These are phyloP conservation scores for Tephrocybe rancida DNA, from an alignment of 768 basidiomycete genomes.

Conservation along the genomic window DNA sequence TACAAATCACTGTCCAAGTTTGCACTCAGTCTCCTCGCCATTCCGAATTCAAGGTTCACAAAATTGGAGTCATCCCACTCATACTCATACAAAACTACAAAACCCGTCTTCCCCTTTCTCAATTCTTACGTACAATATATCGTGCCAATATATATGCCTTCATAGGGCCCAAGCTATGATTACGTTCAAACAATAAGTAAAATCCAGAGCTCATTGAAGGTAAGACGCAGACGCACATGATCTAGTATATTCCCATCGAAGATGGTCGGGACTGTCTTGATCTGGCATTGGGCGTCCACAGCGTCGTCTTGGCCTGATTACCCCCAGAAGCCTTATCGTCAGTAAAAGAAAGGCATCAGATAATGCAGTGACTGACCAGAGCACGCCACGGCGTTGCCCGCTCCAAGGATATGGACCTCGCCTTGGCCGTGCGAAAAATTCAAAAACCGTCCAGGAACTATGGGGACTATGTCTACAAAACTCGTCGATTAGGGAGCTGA, in stretches of 20 bases:
- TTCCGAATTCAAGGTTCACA: no score
- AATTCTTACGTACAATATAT: slow-evolving; percentile 33
- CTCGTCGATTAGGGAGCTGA: not conserved
- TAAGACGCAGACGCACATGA: slow-evolving; percentile 40
- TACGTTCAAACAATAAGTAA: not conserved
- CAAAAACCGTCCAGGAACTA: slow-evolving; percentile 51
- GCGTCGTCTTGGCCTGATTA: slow-evolving; percentile 57
- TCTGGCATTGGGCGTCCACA: slow-evolving; percentile 54
- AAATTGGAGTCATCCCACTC: no score
- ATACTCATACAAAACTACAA: no score
- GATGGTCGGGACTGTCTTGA: slow-evolving; percentile 55
- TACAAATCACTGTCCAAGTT: no score
- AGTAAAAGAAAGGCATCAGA: no score
- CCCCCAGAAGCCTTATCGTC: not conserved
- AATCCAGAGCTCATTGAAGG: no score
- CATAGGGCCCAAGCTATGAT: slow-evolving; percentile 46
- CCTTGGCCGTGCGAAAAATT: slow-evolving; percentile 56
- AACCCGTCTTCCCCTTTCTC: no score
- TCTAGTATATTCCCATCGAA: slow-evolving; percentile 49
- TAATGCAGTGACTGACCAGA: not conserved
- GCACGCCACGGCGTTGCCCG: not conserved
- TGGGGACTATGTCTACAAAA: slow-evolving; percentile 49
- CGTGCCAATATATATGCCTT: slow-evolving; percentile 60
- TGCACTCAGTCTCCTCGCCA: no score
- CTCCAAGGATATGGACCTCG: slow-evolving; percentile 33